Base-by-base conservation (phyloP, 345 rosid genomes). In the Brassica incana region DNA sequence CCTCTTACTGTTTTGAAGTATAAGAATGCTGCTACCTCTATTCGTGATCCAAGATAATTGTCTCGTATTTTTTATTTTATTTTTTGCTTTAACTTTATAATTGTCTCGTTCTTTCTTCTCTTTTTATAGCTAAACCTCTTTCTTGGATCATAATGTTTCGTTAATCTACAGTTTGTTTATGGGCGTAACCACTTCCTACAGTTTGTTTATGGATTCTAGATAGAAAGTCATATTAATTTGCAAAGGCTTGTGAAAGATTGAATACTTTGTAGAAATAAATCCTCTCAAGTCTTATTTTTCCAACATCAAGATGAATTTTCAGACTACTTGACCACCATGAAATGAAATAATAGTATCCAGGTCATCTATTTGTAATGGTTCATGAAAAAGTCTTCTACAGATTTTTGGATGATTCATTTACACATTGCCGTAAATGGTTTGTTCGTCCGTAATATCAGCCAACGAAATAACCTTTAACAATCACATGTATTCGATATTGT, bases 401-500 rank as follows among this genome's bases (percentile, higher is more conserved):
- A 61, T 9, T 23, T 70, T 63, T 30, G 70, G 61, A 52, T 71
- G 60, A 71, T 54, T 78, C 65, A 54, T 64, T 10, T 36, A 54
- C 33, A 36, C 40, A 54, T 71, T 72, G 30, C 35, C 61, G 38
- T 65, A 36, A 10, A 62, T 29, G 35, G 45, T 66, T 36, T 77
- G 3, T 2, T 10, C 40, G 38, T 72, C 61, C 59, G 77, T 65
- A 56, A 52, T 27, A 56, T 63, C 16, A 38, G 67, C 76, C 67
- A 40, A 78, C 15, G 65, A 71, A 77, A 50, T 20, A 12, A 64
- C 45, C 60, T 71, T 71, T 50, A 77, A 71, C 65, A 10, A 64
- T 32, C 11, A 77, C 50, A 32, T 30, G 29, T n/a, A 30, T 35
- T 25, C n/a, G 36, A 43, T 78, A 71, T 11, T 56, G 27, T 64